These are phyloP conservation scores for Conoideocrella luteorostrata DNA, from an alignment of 2,329 filamentous ascomycete species.

Conservation along the genomic window DNA sequence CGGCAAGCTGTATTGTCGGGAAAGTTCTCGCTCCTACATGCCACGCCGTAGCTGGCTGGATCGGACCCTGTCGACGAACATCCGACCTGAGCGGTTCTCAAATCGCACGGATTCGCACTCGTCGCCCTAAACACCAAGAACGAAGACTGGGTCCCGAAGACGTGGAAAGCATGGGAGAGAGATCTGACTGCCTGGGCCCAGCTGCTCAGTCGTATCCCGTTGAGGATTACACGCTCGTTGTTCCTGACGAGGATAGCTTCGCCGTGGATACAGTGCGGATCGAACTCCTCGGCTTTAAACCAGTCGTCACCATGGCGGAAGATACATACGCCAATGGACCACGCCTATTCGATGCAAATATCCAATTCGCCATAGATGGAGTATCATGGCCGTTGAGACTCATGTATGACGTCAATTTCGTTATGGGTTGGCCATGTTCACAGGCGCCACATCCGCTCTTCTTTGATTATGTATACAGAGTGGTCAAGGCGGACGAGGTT, in stretches of 20 bases:
- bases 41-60: slow-evolving; percentile 64
- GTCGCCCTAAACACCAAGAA: slow-evolving; percentile 42
- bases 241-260: slow-evolving; percentile 50
- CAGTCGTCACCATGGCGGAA: slow-evolving; percentile 25
- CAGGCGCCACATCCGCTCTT: slow-evolving; percentile 63
- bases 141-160: slow-evolving; percentile 48
- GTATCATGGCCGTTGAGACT: slow-evolving; percentile 58
- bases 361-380: slow-evolving; percentile 59
- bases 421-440: slow-evolving; percentile 58
- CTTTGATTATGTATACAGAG: slow-evolving; percentile 60
- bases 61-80: slow-evolving; percentile 65
- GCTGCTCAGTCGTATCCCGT: slow-evolving; percentile 56
- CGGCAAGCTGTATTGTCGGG: slow-evolving; percentile 63
- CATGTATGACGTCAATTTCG: slow-evolving; percentile 59
- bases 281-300: slow-evolving; percentile 57
- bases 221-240: slow-evolving; percentile 58
- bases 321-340: slow-evolving; percentile 25
- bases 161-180: slow-evolving; percentile 57
- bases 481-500: slow-evolving; percentile 57
- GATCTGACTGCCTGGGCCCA: slow-evolving; percentile 64
- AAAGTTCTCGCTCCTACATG: slow-evolving; percentile 71
- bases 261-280: slow-evolving; percentile 61
- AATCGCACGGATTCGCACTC: slow-evolving; percentile 61
- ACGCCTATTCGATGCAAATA: slow-evolving; percentile 50
- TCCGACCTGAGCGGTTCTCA: slow-evolving; percentile 61